These are phyloP conservation scores for Corchorus olitorius DNA, from an alignment of 345 rosid genomes.

Conservation along the genomic window DNA sequence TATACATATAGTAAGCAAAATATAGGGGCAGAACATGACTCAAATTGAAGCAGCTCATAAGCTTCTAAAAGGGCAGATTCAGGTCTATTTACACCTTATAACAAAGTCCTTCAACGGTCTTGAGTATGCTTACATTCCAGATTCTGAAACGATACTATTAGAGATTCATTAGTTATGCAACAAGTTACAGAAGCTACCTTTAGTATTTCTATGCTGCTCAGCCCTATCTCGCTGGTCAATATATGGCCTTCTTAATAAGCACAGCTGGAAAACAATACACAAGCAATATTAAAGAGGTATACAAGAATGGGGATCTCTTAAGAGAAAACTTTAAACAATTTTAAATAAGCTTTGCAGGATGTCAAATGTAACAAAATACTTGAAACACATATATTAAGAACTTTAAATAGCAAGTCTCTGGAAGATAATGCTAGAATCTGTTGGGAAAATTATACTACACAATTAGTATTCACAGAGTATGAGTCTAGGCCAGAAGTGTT, in stretches of 20 bases:
- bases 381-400: not conserved
- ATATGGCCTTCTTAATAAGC: conserved; percentile 32
- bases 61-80: conserved; percentile 3
- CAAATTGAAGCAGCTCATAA: conserved; percentile 2
- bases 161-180: conserved; percentile 3
- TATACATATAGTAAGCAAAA: conserved; percentile 10
- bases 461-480: not conserved
- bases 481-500: not conserved
- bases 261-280: conserved; percentile 41
- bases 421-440: not conserved
- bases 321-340: conserved; percentile 12
- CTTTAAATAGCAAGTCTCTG: not conserved
- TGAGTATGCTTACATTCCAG: not conserved
- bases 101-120: not conserved
- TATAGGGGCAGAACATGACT: not conserved
- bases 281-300: not conserved
- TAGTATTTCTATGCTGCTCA: conserved; percentile 38
- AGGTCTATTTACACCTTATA: not conserved
- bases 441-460: not conserved
- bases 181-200: conserved; percentile 44
- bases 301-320: not conserved
- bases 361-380: conserved; percentile 14
- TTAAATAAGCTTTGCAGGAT: conserved; percentile 14
- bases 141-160: not conserved
- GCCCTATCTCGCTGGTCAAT: conserved; percentile 34